Evolutionary conservation across 176 grass and related monocot species (phyloP).

Genomic region (Neostapfia colusana): DNA sequence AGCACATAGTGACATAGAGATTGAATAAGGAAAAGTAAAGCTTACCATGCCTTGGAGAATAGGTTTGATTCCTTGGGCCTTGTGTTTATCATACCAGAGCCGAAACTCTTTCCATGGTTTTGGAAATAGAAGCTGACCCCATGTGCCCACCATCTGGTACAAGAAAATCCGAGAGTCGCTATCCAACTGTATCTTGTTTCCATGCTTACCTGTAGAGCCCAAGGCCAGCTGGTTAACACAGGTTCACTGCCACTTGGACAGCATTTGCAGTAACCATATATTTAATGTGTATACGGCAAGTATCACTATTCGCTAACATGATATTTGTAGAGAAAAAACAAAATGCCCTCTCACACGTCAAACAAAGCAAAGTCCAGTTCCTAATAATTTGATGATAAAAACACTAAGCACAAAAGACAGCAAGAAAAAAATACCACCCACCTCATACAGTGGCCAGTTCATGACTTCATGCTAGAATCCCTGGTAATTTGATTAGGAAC

Average conservation of each 20-base stretch:
- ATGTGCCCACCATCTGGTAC: too few relatives aligned
- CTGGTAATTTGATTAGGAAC: too few relatives aligned
- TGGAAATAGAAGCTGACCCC: too few relatives aligned
- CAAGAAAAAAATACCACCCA: too few relatives aligned
- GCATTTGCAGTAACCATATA: constrained; percentile 12
- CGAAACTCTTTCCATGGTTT: constrained; percentile 97
- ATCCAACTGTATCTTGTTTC: too few relatives aligned
- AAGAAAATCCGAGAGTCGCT: too few relatives aligned
- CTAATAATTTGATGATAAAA: too few relatives aligned
- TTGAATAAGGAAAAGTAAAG: too few relatives aligned
- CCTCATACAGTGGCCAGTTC: too few relatives aligned
- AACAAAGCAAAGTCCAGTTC: neutral
- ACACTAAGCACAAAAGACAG: too few relatives aligned
- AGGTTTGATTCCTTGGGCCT: constrained; percentile 80
- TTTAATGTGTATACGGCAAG: neutral
- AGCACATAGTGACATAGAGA: too few relatives aligned
- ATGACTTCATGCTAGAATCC: too few relatives aligned
- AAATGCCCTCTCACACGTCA: neutral
- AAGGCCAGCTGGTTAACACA: constrained; percentile 38
- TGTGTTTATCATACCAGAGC: constrained; percentile 87
- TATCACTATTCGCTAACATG: constrained; percentile 14
- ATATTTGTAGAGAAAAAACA: constrained; percentile 4
- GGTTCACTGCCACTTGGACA: constrained; percentile 15
- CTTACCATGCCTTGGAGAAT: constrained; percentile 98
- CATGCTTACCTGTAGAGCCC: constrained; percentile 78